These are phyloP conservation scores for Penicillium sp. DNA, from an alignment of 2,329 filamentous ascomycete species.

Conservation along the genomic window DNA sequence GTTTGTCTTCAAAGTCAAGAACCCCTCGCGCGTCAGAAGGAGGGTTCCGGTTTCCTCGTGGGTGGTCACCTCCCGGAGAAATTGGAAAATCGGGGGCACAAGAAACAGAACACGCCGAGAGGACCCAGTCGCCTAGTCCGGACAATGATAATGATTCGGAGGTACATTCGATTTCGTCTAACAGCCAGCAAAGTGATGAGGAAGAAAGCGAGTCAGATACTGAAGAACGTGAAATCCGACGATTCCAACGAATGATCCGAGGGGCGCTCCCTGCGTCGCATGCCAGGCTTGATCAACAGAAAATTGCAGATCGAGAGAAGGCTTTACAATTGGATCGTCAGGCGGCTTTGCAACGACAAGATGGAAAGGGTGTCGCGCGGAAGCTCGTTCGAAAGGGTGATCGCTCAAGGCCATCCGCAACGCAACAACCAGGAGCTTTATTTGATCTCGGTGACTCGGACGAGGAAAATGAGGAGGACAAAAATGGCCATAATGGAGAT, in stretches of 20 bases:
- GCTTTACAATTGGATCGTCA: slow-evolving; percentile 23
- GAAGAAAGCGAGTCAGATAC: slow-evolving; percentile 22
- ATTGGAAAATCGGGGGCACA: slow-evolving; percentile 22
- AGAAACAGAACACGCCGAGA: slow-evolving; percentile 16
- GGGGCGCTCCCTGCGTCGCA: slow-evolving; percentile 53
- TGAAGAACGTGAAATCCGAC: slow-evolving; percentile 32
- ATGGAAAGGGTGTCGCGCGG: slow-evolving; percentile 36
- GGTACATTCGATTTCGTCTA: slow-evolving; percentile 21
- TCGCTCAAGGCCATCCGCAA: slow-evolving; percentile 14
- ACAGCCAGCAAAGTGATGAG: slow-evolving; percentile 17
- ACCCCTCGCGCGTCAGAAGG: slow-evolving; percentile 21
- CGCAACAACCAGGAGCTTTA: slow-evolving; percentile 20
- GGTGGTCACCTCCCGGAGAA: slow-evolving; percentile 30
- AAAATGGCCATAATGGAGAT: not conserved
- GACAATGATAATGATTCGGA: slow-evolving; percentile 18
- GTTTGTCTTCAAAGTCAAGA: slow-evolving; percentile 27
- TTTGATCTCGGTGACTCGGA: slow-evolving; percentile 35
- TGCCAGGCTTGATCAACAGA: slow-evolving; percentile 43
- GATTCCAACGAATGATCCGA: slow-evolving; percentile 43
- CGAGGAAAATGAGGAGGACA: slow-evolving; percentile 17
- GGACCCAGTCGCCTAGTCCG: slow-evolving; percentile 16
- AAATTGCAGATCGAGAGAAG: slow-evolving; percentile 27
- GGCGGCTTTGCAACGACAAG: slow-evolving; percentile 19
- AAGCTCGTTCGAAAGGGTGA: slow-evolving; percentile 31
- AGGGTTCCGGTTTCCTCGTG: slow-evolving; percentile 40